Conservation (phyloP, 2,329 filamentous ascomycete genomes). For the Tolypocladium capitatum region DNA sequence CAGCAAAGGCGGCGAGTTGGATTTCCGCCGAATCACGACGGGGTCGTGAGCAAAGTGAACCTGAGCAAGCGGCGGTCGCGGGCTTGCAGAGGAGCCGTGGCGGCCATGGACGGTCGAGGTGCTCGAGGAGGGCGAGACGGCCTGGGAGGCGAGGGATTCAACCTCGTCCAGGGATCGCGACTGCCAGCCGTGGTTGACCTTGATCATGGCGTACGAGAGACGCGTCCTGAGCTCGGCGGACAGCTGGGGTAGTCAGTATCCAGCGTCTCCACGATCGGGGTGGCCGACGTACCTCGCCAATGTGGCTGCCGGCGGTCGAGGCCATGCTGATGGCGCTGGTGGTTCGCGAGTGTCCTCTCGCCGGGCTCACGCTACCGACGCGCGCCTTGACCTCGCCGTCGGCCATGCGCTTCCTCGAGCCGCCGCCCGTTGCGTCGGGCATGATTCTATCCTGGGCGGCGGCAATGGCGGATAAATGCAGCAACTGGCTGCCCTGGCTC, state of each 20-base stretch:
- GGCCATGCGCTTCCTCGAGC: constrained; percentile 59
- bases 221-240: constrained; percentile 71
- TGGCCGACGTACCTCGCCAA: constrained; percentile 55
- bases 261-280: not conserved
- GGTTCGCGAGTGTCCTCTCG: constrained; percentile 53
- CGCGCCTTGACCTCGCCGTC: constrained; percentile 57
- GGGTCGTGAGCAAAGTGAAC: constrained; percentile 10
- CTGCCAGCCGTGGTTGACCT: constrained; percentile 84
- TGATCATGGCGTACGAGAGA: constrained; percentile 86
- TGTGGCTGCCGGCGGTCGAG: constrained; percentile 51
- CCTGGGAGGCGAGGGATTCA: constrained; percentile 59
- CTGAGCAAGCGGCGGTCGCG: constrained; percentile 27
- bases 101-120: constrained; percentile 40
- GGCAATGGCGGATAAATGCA: constrained; percentile 45
- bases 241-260: constrained; percentile 32
- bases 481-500: constrained; percentile 40
- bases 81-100: constrained; percentile 40
- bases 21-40: constrained; percentile 12
- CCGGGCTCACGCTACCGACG: constrained; percentile 30
- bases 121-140: constrained; percentile 48
- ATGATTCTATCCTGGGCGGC: constrained; percentile 37
- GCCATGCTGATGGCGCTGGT: constrained; percentile 52
- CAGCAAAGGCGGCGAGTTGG: constrained; percentile 23
- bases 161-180: constrained; percentile 64
- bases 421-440: constrained; percentile 21